phyloP scores from a whole-genome alignment of 1,139 yeast species.

The Kluyveromyces sp. region DNA sequence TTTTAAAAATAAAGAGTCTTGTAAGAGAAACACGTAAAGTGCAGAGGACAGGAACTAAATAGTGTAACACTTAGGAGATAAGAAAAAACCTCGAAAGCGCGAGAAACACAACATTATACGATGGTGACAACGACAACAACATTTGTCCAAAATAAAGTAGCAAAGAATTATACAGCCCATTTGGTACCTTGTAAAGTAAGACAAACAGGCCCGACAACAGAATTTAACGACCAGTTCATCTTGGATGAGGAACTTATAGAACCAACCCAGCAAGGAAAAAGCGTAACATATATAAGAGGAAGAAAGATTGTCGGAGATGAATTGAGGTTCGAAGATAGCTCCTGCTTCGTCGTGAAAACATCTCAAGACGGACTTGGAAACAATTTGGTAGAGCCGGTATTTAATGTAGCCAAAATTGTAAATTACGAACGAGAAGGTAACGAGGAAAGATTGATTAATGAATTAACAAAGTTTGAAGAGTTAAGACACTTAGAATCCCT shows the following conservation, averaged over 20 bases:
- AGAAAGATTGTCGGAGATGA: slow-evolving; percentile 19
- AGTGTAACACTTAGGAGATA: no score
- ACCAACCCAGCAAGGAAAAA: background rate
- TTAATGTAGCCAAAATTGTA: slow-evolving; percentile 4
- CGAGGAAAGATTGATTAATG: slow-evolving; percentile 14
- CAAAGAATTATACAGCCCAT: slow-evolving; percentile 7
- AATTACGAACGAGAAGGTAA: slow-evolving; percentile 26
- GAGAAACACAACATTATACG: background rate
- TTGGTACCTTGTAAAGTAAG: slow-evolving; percentile 21
- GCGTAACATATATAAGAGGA: slow-evolving; percentile 20
- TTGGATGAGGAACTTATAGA: slow-evolving; percentile 8
- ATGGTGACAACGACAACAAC: background rate
- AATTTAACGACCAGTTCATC: slow-evolving; percentile 13
- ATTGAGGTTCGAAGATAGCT: slow-evolving; percentile 8
- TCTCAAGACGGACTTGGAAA: background rate
- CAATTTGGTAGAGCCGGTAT: background rate
- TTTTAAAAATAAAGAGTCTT: no score
- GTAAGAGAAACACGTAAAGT: no score
- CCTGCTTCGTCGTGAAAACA: slow-evolving; percentile 9
- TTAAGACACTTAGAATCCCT: slow-evolving; percentile 12
- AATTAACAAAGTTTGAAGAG: slow-evolving; percentile 15
- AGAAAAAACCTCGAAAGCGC: no score
- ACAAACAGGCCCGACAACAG: slow-evolving; percentile 15
- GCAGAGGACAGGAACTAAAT: no score
- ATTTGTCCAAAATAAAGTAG: background rate